Conservation (phyloP, 2,329 filamentous ascomycete species). For the Thielaviopsis ethacetica region DNA sequence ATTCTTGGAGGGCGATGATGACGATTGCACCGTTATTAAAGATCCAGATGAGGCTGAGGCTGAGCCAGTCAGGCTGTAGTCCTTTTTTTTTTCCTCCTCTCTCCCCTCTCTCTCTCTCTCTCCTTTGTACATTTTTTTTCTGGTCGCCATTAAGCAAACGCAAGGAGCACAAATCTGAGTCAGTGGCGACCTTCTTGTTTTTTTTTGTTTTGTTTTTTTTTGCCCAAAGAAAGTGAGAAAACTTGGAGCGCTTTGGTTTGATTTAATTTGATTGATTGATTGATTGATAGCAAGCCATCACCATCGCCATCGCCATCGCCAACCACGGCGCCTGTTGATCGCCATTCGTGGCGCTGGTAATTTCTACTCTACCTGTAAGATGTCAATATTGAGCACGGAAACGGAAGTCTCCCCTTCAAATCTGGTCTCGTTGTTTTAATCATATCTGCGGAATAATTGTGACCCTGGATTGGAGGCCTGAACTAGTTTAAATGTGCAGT, state of each 20-base stretch:
- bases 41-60: neutral
- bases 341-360: neutral
- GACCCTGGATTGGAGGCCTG: too few species aligned
- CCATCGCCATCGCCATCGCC: neutral
- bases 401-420: too few species aligned
- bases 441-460: too few species aligned
- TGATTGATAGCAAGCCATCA: neutral
- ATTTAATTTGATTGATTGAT: too few species aligned
- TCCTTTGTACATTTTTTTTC: too few species aligned
- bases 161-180: neutral
- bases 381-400: neutral
- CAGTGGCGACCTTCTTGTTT: too few species aligned
- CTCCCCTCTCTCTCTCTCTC: neutral
- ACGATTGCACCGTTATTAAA: too few species aligned
- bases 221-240: neutral
- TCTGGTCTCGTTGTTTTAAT: too few species aligned
- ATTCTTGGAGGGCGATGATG: too few species aligned
- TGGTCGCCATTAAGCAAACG: too few species aligned
- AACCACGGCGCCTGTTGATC: neutral
- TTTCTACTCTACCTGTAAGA: neutral
- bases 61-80: neutral
- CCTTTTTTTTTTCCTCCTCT: neutral
- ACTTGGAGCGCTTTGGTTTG: neutral
- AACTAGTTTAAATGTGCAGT: too few species aligned
- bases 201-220: too few species aligned